Evolutionary conservation across 495 filamentous ascomycete genomes (phyloP), one percentile per base, ranked within the genome.

Genomic region (Penicillium steckii): DNA sequence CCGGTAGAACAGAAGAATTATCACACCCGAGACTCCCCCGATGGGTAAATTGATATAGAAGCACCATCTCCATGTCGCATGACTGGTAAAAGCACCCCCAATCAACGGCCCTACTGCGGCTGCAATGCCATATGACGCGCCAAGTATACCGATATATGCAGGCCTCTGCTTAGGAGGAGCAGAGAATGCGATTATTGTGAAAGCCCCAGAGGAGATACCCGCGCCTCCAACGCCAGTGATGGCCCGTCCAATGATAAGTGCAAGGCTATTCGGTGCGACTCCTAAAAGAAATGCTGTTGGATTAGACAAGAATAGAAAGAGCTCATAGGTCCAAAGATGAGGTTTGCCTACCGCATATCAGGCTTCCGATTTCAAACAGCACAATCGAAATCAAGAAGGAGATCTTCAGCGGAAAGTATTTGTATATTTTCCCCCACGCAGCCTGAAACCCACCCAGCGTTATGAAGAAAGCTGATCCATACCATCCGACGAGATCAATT

Each of bases 171-270:
- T 69, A 8, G 85, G 69, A 0, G 81, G 81, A 0, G 84, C 69
- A 33, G 81, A 69, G n/a, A 72, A 67, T 35, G 82, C 75, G 59
- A 84, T 79, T 56, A 85, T 77, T 26, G 82, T 52, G 50, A 80
- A 74, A 19, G 63, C 65, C 18, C 80, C 79, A 0, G 71, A 75
- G 33, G 77, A 76, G 17, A 80, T 55, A 46, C 53, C 45, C 4
- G 47, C 53, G 0, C 47, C 38, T 9, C 44, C 83, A 32, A 80
- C 24, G 18, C 85, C 85, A n/a, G 80, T 76, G 24, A 86, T 72
- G 9, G 81, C 81, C 23, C 85, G 76, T 25, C 85, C 84, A 44
- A 84, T 57, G 42, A 88, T 87, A 50, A 87, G 78, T 10, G 79
- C 73, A 23, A 64, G 65, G 24, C 81, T 83, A 27, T 55, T 80